Percentiles rank a stretch among this genome's conserved stretches.
phyloP scores from a whole-genome alignment of 768 basidiomycete species.

The Pholiota molesta region DNA sequence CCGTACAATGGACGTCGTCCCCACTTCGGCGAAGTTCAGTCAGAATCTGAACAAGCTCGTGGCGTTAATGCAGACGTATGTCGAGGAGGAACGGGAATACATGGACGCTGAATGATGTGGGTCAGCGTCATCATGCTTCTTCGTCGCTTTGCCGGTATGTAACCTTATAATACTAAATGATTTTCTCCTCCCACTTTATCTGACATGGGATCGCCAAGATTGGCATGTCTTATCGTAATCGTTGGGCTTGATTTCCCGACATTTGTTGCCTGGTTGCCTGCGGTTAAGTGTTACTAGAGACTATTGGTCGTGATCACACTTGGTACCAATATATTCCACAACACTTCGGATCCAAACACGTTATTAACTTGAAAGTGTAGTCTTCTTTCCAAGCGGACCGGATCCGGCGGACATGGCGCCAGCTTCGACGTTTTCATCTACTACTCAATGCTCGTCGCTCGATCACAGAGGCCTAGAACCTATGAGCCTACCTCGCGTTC shows the following conservation, averaged over 20 bases:
- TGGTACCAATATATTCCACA: background rate
- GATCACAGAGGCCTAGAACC: too few relatives aligned
- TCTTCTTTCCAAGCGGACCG: background rate
- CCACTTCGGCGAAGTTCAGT: constrained; percentile 83
- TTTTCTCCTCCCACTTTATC: background rate
- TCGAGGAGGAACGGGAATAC: constrained; percentile 39
- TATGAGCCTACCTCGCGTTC: background rate
- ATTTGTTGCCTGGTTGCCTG: background rate
- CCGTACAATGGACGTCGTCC: constrained; percentile 66
- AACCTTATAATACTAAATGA: background rate
- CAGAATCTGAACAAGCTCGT: constrained; percentile 80
- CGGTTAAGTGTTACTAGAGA: background rate
- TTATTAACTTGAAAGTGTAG: background rate
- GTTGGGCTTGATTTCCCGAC: background rate
- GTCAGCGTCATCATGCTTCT: background rate
- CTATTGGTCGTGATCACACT: background rate
- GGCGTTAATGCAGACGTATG: constrained; percentile 65
- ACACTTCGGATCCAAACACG: background rate
- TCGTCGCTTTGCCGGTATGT: background rate
- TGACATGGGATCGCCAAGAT: background rate
- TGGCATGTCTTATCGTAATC: background rate
- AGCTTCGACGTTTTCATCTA: background rate
- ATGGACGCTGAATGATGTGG: constrained; percentile 19
- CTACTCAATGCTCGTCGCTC: background rate
- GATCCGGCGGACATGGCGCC: background rate